Evolutionary conservation across 306 rosid genomes (phyloP), one percentile per base, ranked within the genome.

Genomic region (Vigna reflexopilosa): DNA sequence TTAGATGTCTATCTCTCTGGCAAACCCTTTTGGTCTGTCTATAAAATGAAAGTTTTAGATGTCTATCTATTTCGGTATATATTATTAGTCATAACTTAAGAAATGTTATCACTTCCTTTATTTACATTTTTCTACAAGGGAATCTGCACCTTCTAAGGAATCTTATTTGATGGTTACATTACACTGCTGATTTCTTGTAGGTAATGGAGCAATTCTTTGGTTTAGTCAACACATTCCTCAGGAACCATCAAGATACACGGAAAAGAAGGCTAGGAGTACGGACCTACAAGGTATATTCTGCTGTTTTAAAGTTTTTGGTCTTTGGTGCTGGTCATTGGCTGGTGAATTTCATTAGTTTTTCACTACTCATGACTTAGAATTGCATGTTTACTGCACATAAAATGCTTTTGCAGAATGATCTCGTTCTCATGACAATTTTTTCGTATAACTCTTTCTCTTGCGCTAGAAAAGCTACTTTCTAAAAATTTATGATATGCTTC

Each of bases 181-280:
- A 36, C n/a, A 48, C 68, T 76, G 79, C 49, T 85, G 71, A 81
- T 67, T 77, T 56, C 69, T 61, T 70, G 32, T 86, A 94, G 97
- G 97, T 90, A 59, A 94, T 94, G 98, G 97, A 94, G 79, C 98
- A 94, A 54, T 92, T 92, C 87, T 94, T 94, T 79, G 90, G 91
- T 78, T 82, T 94, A 82, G 98, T 92, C 24, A 94, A 94, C 92
- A 94, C 98, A 77, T 94, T 94, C 88, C 80, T 94, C 24, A 90
- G 83, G 77, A 92, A 90, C 80, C 95, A 90, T 76, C 95, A 81
- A 52, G 95, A 92, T 76, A 87, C 97, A 10, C 66, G 96, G 91
- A 90, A 89, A 84, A 87, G 98, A 83, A 87, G 97, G 89, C 83
- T 94, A 80, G 94, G 92, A 73, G 86, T 92, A 40, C 93, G 98